These are phyloP conservation scores for Diplogelasinospora grovesii DNA, from an alignment of 495 filamentous ascomycete species.

Conservation along the genomic window DNA sequence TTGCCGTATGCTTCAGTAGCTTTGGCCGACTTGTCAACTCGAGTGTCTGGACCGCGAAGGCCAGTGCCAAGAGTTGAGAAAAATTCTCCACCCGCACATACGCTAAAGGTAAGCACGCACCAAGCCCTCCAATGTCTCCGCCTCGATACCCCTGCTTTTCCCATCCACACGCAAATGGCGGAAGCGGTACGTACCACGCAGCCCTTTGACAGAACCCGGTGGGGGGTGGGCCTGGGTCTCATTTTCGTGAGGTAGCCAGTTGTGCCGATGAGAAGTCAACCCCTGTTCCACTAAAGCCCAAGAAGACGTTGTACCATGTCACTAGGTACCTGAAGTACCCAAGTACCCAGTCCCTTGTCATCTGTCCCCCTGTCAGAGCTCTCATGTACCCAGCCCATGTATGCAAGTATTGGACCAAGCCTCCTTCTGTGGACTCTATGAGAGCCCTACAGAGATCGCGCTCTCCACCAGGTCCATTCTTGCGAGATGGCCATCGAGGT, in stretches of 20 bases:
- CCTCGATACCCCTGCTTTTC: conserved; percentile 11
- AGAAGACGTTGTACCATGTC: too few species aligned
- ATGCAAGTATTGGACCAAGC: conserved; percentile 25
- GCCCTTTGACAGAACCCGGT: conserved; percentile 7
- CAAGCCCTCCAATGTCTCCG: conserved; percentile 18
- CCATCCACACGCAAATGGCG: conserved; percentile 1
- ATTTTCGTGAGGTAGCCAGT: conserved; percentile 23
- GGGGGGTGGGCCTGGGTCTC: too few species aligned
- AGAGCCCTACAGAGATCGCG: conserved; percentile 25
- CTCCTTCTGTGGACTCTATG: conserved; percentile 21
- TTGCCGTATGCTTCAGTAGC: neutral
- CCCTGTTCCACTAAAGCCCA: conserved; percentile 10
- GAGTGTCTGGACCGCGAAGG: neutral
- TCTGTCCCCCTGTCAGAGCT: too few species aligned
- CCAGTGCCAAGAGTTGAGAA: neutral
- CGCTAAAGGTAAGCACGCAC: conserved; percentile 5
- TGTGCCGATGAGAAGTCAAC: conserved; percentile 9
- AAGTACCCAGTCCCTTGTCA: too few species aligned
- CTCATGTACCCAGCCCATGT: conserved; percentile 14
- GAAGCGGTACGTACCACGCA: conserved; percentile 2
- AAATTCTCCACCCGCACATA: neutral
- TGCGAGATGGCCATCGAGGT: conserved; percentile 18
- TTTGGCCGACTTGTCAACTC: neutral
- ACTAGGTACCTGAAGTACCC: too few species aligned
- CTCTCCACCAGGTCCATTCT: conserved; percentile 27